Conservation (phyloP, 1,284 basidiomycete species). For the Volvariella surrecta region DNA sequence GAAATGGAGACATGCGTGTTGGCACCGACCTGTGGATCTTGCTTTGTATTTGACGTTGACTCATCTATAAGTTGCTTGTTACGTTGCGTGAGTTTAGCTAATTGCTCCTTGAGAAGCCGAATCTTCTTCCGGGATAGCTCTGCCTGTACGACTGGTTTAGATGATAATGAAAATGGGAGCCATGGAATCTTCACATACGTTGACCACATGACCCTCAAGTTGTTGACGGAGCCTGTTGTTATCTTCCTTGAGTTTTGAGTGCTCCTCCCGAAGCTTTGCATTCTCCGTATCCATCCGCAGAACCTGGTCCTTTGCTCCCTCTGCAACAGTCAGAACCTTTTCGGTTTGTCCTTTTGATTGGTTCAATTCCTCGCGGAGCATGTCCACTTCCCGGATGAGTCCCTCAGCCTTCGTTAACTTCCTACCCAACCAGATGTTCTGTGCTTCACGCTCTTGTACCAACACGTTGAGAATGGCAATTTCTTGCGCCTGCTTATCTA, state of each 20-base stretch:
- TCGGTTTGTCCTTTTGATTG: conserved; percentile 14
- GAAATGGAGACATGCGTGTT: too few relatives aligned
- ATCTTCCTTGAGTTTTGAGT: conserved; percentile 17
- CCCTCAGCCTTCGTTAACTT: conserved; percentile 12
- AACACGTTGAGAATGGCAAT: conserved; percentile 16
- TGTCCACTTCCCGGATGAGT: conserved; percentile 10
- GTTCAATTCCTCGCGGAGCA: conserved; percentile 9
- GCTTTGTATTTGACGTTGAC: too few relatives aligned
- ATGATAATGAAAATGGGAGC: not conserved
- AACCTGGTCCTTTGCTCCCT: conserved; percentile 17
- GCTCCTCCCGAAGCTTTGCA: conserved; percentile 11
- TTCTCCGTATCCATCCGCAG: conserved; percentile 11
- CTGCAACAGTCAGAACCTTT: conserved; percentile 17
- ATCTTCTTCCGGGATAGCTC: not conserved
- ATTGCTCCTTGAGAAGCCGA: not conserved
- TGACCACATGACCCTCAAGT: conserved; percentile 15
- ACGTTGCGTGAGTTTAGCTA: not conserved
- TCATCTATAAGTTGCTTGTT: conserved; percentile 1
- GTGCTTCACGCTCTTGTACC: conserved; percentile 8
- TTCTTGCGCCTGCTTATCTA: conserved; percentile 18
- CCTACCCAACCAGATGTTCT: conserved; percentile 11
- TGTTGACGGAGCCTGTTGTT: conserved; percentile 16
- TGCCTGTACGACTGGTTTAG: too few relatives aligned
- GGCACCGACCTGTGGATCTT: too few relatives aligned
- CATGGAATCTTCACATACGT: not conserved